Evolutionary conservation across 768 basidiomycete species (phyloP), one percentile per base, ranked within the genome.

Genomic region (Termitomyces sp.): DNA sequence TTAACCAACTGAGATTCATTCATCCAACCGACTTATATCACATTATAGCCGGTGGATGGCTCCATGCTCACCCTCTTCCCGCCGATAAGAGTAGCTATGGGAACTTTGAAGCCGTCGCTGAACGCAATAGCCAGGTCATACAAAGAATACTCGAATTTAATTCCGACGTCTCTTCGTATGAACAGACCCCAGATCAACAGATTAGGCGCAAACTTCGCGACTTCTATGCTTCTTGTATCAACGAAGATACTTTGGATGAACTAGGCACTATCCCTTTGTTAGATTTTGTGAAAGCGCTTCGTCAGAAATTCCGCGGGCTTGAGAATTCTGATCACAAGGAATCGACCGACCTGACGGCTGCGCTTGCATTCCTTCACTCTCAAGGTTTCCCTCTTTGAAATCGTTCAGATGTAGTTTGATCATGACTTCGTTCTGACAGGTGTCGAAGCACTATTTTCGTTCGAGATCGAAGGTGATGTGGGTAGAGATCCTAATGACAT

Each of bases 391-490:
- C 11, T 28, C 37, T n/a, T 45, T 45, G 47, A 33, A 50, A 12
- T 53, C 50, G 8, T 12, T 58, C 41, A 46, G 14, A 4, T 12
- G 15, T 58, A 28, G 5, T 21, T 51, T 9, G 60, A 38, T 38
- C 12, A 30, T 48, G 21, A 46, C 37, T 44, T 9, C 43, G 21
- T 28, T 55, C 19, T 14, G 17, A 41, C 60, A 95, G 94, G 86
- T 44, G 80, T 96, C 57, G 80, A 81, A 19, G 87, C 83, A 1
- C 70, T 98, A 12, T 91, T 98, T 64, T 74, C 78, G n/a, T 88
- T 94, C 62, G 76, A 75, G n/a, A 79, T 95, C 56, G 93, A 96
- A 57, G 94, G 95, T 31, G 95, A 98, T 67, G 81, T 84, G 23
- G 92, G 87, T 8, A 77, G 83, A 5, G 92, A 97, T 64, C 92